These are phyloP conservation scores for Mallotus nudiflorus DNA, from an alignment of 345 rosid species.

Conservation along the genomic window DNA sequence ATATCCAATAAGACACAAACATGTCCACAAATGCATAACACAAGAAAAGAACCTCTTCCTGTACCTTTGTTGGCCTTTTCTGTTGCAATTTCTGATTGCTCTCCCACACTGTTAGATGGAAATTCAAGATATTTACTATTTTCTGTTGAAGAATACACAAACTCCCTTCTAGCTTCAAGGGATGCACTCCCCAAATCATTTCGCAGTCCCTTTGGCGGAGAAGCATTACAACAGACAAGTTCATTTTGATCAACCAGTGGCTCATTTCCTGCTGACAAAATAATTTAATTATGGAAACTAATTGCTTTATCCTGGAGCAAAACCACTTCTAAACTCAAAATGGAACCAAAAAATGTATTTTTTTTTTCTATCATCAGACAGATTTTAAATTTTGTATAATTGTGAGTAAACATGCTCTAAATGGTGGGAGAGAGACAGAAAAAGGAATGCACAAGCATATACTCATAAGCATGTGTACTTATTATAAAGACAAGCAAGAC, in stretches of 20 bases:
- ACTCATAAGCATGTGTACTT: too few species aligned
- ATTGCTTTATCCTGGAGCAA: not conserved
- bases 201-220: not conserved
- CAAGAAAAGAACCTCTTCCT: not conserved
- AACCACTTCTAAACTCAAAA: not conserved
- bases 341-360: not conserved
- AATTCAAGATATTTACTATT: constrained; percentile 17
- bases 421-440: not conserved
- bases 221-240: not conserved
- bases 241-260: not conserved
- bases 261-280: constrained; percentile 8
- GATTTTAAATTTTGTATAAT: not conserved
- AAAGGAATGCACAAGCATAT: too few species aligned
- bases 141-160: constrained; percentile 23
- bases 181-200: constrained; percentile 6
- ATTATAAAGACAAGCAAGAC: not conserved
- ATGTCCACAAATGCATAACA: not conserved
- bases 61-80: constrained; percentile 25
- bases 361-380: not conserved
- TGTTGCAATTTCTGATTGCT: constrained; percentile 18
- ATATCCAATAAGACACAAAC: too few species aligned
- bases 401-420: not conserved
- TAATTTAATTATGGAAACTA: not conserved
- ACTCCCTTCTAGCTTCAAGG: constrained; percentile 19
- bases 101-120: not conserved